Conservation (phyloP, 2,329 filamentous ascomycete genomes). For the Microcyclospora tardicrescens region DNA sequence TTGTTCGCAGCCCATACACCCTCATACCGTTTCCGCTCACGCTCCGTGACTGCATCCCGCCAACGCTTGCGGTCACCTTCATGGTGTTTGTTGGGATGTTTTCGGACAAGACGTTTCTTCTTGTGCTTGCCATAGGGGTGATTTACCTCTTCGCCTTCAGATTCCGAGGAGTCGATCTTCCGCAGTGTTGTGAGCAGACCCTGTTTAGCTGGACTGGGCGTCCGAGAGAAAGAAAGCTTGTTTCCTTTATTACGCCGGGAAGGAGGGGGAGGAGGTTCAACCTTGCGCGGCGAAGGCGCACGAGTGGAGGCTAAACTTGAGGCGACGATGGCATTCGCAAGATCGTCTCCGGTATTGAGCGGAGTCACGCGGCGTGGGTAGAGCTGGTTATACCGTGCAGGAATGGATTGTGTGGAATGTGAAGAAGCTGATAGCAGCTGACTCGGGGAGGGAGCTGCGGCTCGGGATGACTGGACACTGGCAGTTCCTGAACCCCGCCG, state of each 20-base stretch:
- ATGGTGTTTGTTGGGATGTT: conserved; percentile 58
- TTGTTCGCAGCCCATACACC: conserved; percentile 75
- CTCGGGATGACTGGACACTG: conserved; percentile 2
- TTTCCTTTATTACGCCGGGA: conserved; percentile 10
- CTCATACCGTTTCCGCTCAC: conserved; percentile 69
- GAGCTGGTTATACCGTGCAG: conserved; percentile 21
- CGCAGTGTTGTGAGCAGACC: conserved; percentile 56
- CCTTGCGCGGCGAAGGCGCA: conserved; percentile 27
- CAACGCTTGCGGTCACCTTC: conserved; percentile 62
- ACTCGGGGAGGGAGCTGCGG: conserved; percentile 7
- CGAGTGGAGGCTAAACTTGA: conserved; percentile 53
- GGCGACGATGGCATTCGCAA: conserved; percentile 63
- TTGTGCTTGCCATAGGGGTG: conserved; percentile 38
- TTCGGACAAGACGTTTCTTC: conserved; percentile 44
- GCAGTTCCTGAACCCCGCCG: conserved; percentile 8
- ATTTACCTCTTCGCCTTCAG: conserved; percentile 30
- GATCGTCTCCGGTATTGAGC: conserved; percentile 47
- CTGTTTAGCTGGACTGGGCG: conserved; percentile 31
- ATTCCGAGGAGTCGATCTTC: conserved; percentile 32
- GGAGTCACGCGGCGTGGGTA: conserved; percentile 28
- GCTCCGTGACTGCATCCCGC: conserved; percentile 59
- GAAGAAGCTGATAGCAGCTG: conserved; percentile 11
- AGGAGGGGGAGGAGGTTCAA: conserved; percentile 28
- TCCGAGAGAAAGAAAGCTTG: conserved; percentile 24
- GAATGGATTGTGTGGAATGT: conserved; percentile 15